Percentiles rank a stretch among this genome's conserved stretches.
phyloP scores from a whole-genome alignment of 2,329 filamentous ascomycete genomes.

The Hysterium pulicare region DNA sequence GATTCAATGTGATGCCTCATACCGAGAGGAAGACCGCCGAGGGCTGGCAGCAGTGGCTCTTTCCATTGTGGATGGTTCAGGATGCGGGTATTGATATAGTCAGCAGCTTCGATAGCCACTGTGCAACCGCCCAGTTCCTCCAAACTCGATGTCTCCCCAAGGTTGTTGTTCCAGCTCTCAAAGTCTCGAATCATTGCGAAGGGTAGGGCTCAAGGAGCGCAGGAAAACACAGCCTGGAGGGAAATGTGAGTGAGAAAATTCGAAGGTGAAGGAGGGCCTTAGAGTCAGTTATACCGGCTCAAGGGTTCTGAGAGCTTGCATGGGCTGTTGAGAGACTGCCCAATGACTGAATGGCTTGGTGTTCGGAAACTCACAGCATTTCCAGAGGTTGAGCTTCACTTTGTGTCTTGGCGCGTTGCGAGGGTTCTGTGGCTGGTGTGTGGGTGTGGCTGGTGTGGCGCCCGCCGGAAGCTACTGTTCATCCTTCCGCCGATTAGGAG shows the following conservation, averaged over 20 bases:
- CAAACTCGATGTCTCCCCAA: slow-evolving; percentile 59
- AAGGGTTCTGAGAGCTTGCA: too few species aligned
- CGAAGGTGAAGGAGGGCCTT: not conserved
- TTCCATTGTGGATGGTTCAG: slow-evolving; percentile 60
- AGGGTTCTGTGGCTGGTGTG: too few species aligned
- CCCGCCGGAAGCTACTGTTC: too few species aligned
- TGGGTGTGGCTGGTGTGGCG: too few species aligned
- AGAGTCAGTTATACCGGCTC: too few species aligned
- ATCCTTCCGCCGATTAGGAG: too few species aligned
- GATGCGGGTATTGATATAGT: slow-evolving; percentile 73
- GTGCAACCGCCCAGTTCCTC: slow-evolving; percentile 69
- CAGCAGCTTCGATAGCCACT: slow-evolving; percentile 83
- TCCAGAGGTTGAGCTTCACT: not conserved
- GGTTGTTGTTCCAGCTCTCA: slow-evolving; percentile 55
- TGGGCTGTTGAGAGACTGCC: too few species aligned
- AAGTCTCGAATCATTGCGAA: slow-evolving; percentile 45
- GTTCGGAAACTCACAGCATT: too few species aligned
- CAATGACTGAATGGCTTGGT: too few species aligned
- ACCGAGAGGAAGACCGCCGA: slow-evolving; percentile 82
- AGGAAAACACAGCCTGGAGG: too few species aligned
- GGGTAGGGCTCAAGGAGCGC: slow-evolving; percentile 1
- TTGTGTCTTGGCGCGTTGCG: slow-evolving; percentile 1
- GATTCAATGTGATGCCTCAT: slow-evolving; percentile 71
- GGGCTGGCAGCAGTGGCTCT: slow-evolving; percentile 84
- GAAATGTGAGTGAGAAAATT: too few species aligned